A percentile compares a stretch with the other conserved stretches of the same genome.
Evolutionary conservation across 2,329 filamentous ascomycete species (phyloP).

Genomic region (Fusarium nematophilum): DNA sequence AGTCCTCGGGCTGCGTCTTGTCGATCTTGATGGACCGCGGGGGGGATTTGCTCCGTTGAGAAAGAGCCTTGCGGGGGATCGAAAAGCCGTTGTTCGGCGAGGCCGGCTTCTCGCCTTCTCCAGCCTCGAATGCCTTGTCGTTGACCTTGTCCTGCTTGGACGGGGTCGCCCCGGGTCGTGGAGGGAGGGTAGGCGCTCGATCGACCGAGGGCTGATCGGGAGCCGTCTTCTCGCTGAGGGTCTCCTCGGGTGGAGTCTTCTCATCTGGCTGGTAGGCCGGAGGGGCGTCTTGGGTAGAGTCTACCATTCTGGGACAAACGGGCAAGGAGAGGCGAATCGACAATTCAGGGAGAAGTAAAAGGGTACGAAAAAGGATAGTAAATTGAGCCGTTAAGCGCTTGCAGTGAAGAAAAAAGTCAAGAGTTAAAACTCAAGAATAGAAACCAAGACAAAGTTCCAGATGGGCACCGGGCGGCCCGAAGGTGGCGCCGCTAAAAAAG

Average conservation of each 20-base stretch:
- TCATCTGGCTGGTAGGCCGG: slow-evolving; percentile 5
- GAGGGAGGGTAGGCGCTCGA: slow-evolving; percentile 24
- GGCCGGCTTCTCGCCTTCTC: slow-evolving; percentile 7
- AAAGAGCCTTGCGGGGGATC: slow-evolving; percentile 32
- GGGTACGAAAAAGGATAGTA: neutral
- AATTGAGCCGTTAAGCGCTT: neutral
- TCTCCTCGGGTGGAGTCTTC: slow-evolving; percentile 24
- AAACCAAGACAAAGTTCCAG: neutral
- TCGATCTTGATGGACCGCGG: slow-evolving; percentile 50
- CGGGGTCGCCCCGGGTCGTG: slow-evolving; percentile 2
- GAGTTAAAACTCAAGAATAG: neutral
- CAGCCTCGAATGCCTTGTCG: slow-evolving; percentile 21
- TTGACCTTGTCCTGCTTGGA: slow-evolving; percentile 1
- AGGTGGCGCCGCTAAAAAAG: slow-evolving; percentile 32
- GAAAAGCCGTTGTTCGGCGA: slow-evolving; percentile 10
- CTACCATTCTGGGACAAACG: slow-evolving; percentile 18
- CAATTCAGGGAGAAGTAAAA: no score
- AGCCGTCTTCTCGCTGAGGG: slow-evolving; percentile 15
- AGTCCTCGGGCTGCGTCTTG: slow-evolving; percentile 60
- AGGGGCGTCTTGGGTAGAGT: slow-evolving; percentile 21
- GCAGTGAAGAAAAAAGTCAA: slow-evolving; percentile 3
- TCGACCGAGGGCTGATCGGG: slow-evolving; percentile 14
- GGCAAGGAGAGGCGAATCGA: neutral
- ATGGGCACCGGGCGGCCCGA: slow-evolving; percentile 29
- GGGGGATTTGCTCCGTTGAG: slow-evolving; percentile 32